Evolutionary conservation across 805 yeast genomes (phyloP).

Genomic region (Metschnikowia cubensis): DNA sequence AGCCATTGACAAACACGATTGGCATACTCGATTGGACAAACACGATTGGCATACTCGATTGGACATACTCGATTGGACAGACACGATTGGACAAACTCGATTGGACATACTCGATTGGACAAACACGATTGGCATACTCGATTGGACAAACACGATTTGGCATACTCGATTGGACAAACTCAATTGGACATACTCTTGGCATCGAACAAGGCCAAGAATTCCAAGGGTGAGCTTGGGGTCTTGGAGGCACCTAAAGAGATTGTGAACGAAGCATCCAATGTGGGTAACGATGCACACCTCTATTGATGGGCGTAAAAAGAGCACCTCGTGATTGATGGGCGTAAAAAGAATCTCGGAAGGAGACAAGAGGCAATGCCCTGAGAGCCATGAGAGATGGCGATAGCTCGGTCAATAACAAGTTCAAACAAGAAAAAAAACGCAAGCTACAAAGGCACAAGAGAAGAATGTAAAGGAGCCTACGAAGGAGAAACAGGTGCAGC

Average conservation of each 20-base stretch:
- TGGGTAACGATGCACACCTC: slow-evolving; percentile 37
- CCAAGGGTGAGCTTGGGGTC: slow-evolving; percentile 39
- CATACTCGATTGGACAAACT: slow-evolving; percentile 27
- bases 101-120: too few relatives aligned
- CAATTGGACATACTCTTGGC: too few relatives aligned
- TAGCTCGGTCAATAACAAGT: neutral
- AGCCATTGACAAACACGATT: too few relatives aligned
- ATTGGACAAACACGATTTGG: too few relatives aligned
- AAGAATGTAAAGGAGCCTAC: neutral
- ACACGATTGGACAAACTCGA: too few relatives aligned
- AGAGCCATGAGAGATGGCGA: slow-evolving; percentile 10
- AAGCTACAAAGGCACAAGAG: neutral
- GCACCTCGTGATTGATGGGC: too few relatives aligned
- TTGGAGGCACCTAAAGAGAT: slow-evolving; percentile 44
- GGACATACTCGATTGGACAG: too few relatives aligned
- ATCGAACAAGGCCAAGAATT: slow-evolving; percentile 34
- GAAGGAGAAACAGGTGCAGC: neutral
- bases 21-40: too few relatives aligned
- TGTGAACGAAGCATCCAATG: slow-evolving; percentile 43
- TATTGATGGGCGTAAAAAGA: slow-evolving; percentile 15
- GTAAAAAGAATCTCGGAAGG: too few relatives aligned
- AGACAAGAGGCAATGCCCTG: slow-evolving; percentile 9
- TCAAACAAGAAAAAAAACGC: neutral
- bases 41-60: too few relatives aligned
- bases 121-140: too few relatives aligned